Conservation (phyloP, 768 basidiomycete genomes). For the Holtermanniella nyarrowii region DNA sequence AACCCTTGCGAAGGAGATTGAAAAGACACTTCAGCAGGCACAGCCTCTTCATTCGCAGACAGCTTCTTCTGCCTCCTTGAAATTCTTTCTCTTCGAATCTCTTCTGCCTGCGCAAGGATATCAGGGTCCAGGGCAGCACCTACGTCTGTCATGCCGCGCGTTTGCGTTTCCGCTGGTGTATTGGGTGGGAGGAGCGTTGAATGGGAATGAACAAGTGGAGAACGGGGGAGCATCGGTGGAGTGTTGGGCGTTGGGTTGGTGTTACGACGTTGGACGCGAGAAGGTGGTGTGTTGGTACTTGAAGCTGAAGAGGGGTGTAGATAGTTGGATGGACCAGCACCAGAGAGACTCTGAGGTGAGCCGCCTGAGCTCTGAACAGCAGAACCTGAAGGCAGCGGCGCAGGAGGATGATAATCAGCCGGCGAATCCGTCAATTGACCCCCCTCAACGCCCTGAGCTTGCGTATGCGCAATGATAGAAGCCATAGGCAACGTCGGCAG, state of each 20-base stretch:
- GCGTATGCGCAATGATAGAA: not conserved
- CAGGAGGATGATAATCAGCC: not conserved
- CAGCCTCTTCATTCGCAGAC: conserved; percentile 9
- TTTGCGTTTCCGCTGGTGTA: conserved; percentile 2
- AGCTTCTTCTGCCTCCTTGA: conserved; percentile 52
- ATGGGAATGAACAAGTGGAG: conserved; percentile 30
- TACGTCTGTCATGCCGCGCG: conserved; percentile 20
- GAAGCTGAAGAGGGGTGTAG: conserved; percentile 1
- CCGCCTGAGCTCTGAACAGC: not conserved
- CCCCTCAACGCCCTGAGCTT: not conserved
- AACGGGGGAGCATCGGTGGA: conserved; percentile 8
- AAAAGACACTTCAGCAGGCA: not conserved
- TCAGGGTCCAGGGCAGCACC: conserved; percentile 52
- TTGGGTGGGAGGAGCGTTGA: conserved; percentile 10
- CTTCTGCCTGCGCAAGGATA: conserved; percentile 80
- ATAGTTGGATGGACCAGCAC: not conserved
- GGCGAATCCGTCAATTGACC: not conserved
- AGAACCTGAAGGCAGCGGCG: not conserved
- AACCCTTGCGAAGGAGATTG: not conserved
- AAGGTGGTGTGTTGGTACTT: not conserved
- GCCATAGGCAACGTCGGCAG: not conserved
- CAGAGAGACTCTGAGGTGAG: not conserved
- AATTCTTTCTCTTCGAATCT: conserved; percentile 66
- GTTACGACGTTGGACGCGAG: conserved; percentile 13
- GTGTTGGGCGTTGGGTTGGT: conserved; percentile 18